phyloP scores from a whole-genome alignment of 2,329 filamentous ascomycete species.

The Colletotrichum paranaense region DNA sequence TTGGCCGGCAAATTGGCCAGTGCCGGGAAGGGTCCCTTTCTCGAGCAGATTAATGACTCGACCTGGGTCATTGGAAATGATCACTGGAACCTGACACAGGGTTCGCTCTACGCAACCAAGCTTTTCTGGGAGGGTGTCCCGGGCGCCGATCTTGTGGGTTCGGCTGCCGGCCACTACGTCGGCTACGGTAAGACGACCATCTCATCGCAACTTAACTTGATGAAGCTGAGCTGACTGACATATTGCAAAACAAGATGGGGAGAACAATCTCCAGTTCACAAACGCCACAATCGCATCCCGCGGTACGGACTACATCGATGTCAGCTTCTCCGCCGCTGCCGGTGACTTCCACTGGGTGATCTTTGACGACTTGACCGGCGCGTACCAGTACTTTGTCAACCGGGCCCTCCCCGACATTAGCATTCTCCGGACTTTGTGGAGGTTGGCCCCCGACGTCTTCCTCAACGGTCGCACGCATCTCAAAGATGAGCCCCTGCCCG shows the following conservation, averaged over 20 bases:
- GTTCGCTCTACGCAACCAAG: slow-evolving; percentile 28
- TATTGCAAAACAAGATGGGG: slow-evolving; percentile 13
- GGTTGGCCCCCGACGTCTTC: slow-evolving; percentile 30
- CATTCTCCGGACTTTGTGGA: slow-evolving; percentile 32
- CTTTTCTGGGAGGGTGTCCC: slow-evolving; percentile 33
- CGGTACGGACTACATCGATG: slow-evolving; percentile 31
- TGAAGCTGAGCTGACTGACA: slow-evolving; percentile 13
- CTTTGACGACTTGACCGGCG: slow-evolving; percentile 32
- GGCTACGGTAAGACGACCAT: slow-evolving; percentile 19
- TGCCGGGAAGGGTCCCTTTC: slow-evolving; percentile 30
- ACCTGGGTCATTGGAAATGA: slow-evolving; percentile 36
- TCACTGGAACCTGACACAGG: slow-evolving; percentile 36
- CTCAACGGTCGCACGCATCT: slow-evolving; percentile 31
- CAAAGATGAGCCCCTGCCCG: slow-evolving; percentile 32
- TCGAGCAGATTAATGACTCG: slow-evolving; percentile 22
- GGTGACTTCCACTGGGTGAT: slow-evolving; percentile 36
- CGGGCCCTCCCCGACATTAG: slow-evolving; percentile 32
- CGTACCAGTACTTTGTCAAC: slow-evolving; percentile 36
- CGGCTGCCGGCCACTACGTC: slow-evolving; percentile 29
- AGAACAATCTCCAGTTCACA: slow-evolving; percentile 28
- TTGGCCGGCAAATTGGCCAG: slow-evolving; percentile 3
- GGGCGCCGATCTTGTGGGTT: slow-evolving; percentile 33
- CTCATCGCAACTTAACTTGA: not conserved
- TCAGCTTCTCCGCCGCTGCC: slow-evolving; percentile 29
- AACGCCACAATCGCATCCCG: slow-evolving; percentile 28